phyloP scores from a whole-genome alignment of 1,139 yeast genomes.

The Magnusiomyces suaveolens region DNA sequence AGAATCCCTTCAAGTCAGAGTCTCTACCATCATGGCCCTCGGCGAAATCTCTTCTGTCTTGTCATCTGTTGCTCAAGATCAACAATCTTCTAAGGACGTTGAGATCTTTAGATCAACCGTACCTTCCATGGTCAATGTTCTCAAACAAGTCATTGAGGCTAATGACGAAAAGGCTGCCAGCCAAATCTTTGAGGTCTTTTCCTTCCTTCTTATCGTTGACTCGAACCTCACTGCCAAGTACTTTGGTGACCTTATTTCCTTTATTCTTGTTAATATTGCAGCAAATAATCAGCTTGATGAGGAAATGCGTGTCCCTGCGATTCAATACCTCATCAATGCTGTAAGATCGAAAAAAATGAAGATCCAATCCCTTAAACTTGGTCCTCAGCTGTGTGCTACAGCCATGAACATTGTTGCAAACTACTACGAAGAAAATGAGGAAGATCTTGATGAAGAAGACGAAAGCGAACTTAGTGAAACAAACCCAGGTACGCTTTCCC shows the following conservation, averaged over 20 bases:
- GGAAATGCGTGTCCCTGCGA: slow-evolving; percentile 73
- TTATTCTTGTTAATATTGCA: slow-evolving; percentile 63
- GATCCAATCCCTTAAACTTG: slow-evolving; percentile 56
- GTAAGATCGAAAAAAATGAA: slow-evolving; percentile 55
- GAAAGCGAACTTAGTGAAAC: slow-evolving; percentile 90
- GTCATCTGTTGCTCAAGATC: slow-evolving; percentile 23
- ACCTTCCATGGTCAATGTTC: slow-evolving; percentile 74
- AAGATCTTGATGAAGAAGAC: slow-evolving; percentile 68
- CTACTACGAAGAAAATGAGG: slow-evolving; percentile 53
- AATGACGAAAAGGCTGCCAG: slow-evolving; percentile 67
- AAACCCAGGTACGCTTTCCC: slow-evolving; percentile 66
- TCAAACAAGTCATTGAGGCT: slow-evolving; percentile 60
- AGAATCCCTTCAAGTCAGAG: slow-evolving; percentile 60
- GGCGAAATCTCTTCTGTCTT: slow-evolving; percentile 66
- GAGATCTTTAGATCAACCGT: slow-evolving; percentile 55
- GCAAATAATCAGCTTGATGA: slow-evolving; percentile 59
- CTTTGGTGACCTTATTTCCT: slow-evolving; percentile 56
- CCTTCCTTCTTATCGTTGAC: slow-evolving; percentile 67
- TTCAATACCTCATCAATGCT: slow-evolving; percentile 75
- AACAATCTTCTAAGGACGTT: slow-evolving; percentile 40
- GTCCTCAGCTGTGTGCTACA: slow-evolving; percentile 65
- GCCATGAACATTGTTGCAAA: slow-evolving; percentile 75
- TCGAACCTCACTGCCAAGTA: slow-evolving; percentile 70
- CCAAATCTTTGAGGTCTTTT: slow-evolving; percentile 77
- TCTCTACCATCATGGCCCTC: slow-evolving; percentile 73